Evolutionary conservation across 495 filamentous ascomycete genomes (phyloP), one percentile per base, ranked within the genome.

Genomic region (Pyrenopolyporus hunteri): DNA sequence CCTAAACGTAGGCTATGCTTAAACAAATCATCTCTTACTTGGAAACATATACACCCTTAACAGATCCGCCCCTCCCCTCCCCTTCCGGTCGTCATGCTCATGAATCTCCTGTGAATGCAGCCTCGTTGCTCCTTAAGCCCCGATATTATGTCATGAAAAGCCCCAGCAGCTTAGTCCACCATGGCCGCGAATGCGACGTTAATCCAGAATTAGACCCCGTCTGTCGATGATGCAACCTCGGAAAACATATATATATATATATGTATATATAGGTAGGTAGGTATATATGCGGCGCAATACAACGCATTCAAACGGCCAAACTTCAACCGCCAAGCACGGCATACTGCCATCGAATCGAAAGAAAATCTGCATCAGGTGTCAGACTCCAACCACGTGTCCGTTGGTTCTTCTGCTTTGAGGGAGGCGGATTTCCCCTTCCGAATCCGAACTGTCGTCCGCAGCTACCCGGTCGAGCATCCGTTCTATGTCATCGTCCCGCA

Each of bases 391-490:
- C 6, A 44, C 59, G 22, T 66, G 46, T 11, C 69, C 66, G 28
- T 60, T 67, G 14, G 59, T 33, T 31, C 66, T 65, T 48, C 62
- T 61, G n/a, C 45, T 65, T 9, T 54, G 54, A 3, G 78, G 75
- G 14, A 80, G 66, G 39, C 73, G 71, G 52, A 82, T 82, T 58
- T 82, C 79, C 9, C 72, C 73, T 9, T 82, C 79, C 5, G 78
- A 80, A 46, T 82, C 79, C 7, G 77, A 79, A 32, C 77, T 77
- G 19, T 74, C 73, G 20, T 70, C 74, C 4, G 73, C 74, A 6
- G 64, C 73, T 1, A 67, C 77, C 9, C 70, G 67, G 29, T 80
- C 78, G 26, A 82, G 66, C 77, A 82, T 78, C 14, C 74, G 59
- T 31, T 82, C 77, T 35, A 80, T 74, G 3, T 82, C 79, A 13